Evolutionary conservation across 768 basidiomycete genomes (phyloP), one percentile per base, ranked within the genome.

Genomic region (Rhodotorula taiwanensis): DNA sequence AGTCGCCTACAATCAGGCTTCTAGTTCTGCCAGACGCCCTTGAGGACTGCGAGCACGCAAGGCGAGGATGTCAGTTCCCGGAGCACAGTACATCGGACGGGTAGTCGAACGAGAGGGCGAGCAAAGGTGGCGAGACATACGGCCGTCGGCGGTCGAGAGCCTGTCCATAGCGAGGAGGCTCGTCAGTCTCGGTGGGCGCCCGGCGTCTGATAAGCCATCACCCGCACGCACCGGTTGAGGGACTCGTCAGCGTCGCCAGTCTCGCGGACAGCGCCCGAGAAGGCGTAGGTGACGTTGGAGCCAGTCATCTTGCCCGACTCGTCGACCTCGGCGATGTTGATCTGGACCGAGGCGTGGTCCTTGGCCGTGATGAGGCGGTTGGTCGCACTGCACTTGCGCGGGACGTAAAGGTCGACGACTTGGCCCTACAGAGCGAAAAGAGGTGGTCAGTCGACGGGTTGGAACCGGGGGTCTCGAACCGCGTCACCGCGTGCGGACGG

Each of bases 321-420:
- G 75, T 98, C 93, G 74, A 99, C 95, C 74, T 98, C 94, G 64
- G 82, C 87, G 72, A 99, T 82, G 79, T 85, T 87, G 78, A 99
- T 86, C 77, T 99, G 95, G 75, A 99, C 92, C 36, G 93, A 95
- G 41, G 95, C 94, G 76, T 98, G 90, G 80, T 99, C 95, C 81
- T 98, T 98, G 73, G 94, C 89, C 70, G 88, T 97, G 80, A 99
- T 97, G 75, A 99, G 82, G 72, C 94, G 91, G 84, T 93, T 74
- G 34, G 73, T 74, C 39, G 73, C 73, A 39, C 66, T 64, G 71
- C 95, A 98, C 80, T 98, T 98, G 83, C 95, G 89, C 79, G 95
- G 95, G 76, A 98, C 93, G 81, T 99, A 99, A 79, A 99, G 92
- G 83, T 98, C 95, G 76, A 99, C 95, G 78, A 99, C 93, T 77